These are phyloP conservation scores for Diddensiella caesifluorescens DNA, from an alignment of 805 yeast genomes.

Conservation along the genomic window DNA sequence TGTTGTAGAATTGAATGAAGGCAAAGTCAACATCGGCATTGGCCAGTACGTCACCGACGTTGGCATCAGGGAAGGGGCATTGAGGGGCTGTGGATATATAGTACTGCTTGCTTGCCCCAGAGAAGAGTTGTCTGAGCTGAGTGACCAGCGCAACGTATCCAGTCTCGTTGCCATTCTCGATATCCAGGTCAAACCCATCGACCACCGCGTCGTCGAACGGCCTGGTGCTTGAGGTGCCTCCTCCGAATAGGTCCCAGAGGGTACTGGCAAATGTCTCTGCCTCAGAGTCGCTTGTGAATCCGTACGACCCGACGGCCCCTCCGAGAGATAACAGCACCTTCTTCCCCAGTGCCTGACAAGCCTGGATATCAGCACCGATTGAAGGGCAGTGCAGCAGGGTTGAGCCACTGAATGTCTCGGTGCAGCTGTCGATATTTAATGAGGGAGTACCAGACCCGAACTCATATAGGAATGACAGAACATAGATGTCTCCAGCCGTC, in stretches of 20 bases:
- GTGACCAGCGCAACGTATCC: slow-evolving; percentile 66
- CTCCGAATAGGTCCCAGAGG: slow-evolving; percentile 52
- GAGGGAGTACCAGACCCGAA: slow-evolving; percentile 42
- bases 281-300: slow-evolving; percentile 44
- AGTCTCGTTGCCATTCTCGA: slow-evolving; percentile 50
- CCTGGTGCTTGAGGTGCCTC: slow-evolving; percentile 37
- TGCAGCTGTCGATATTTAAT: slow-evolving; percentile 16
- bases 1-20: slow-evolving; percentile 86
- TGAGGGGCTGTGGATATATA: slow-evolving; percentile 90
- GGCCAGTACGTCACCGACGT: slow-evolving; percentile 58
- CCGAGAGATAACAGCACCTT: slow-evolving; percentile 73
- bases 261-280: slow-evolving; percentile 55
- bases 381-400: slow-evolving; percentile 42
- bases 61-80: slow-evolving; percentile 81
- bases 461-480: slow-evolving; percentile 62
- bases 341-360: slow-evolving; percentile 77
- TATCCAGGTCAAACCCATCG: slow-evolving; percentile 81
- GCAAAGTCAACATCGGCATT: slow-evolving; percentile 70
- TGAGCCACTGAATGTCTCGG: slow-evolving; percentile 31
- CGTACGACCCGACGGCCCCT: slow-evolving; percentile 60
- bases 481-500: slow-evolving; percentile 53
- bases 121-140: slow-evolving; percentile 41
- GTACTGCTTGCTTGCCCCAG: slow-evolving; percentile 52
- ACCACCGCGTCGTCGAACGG: slow-evolving; percentile 69
- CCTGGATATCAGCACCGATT: slow-evolving; percentile 57